Percentiles rank a stretch among this genome's conserved stretches.
phyloP scores from a whole-genome alignment of 2,329 filamentous ascomycete species.

The Aspergillus latus region DNA sequence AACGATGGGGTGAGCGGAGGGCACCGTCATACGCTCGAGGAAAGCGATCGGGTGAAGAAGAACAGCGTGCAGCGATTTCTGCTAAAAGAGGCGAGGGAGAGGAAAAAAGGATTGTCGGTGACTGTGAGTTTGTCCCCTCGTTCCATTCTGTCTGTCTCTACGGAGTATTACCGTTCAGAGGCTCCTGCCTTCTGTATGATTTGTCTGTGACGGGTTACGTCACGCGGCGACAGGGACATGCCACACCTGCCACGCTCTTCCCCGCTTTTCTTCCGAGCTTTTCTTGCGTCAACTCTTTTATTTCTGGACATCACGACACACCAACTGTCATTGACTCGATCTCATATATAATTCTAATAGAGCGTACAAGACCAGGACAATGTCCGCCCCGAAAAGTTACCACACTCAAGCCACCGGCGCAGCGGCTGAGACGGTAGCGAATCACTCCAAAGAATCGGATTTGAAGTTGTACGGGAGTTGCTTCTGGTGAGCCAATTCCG shows the following conservation, averaged over 20 bases:
- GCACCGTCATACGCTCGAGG: conserved; percentile 72
- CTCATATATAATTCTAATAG: conserved; percentile 18
- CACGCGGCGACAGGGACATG: conserved; percentile 4
- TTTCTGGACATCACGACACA: not conserved
- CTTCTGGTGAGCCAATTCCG: conserved; percentile 63
- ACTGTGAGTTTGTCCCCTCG: conserved; percentile 45
- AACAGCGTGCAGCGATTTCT: conserved; percentile 70
- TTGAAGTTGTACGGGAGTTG: conserved; percentile 79
- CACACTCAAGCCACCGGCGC: conserved; percentile 71
- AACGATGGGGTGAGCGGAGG: conserved; percentile 67
- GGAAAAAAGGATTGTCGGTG: conserved; percentile 52
- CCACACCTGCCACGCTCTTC: not conserved
- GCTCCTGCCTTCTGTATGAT: not conserved
- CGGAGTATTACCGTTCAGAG: too few species aligned
- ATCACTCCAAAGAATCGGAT: conserved; percentile 67
- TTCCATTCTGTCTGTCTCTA: not conserved
- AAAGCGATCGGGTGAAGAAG: conserved; percentile 78
- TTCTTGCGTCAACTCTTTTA: not conserved
- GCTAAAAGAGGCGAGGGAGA: conserved; percentile 64
- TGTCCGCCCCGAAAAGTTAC: conserved; percentile 64
- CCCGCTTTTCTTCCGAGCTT: conserved; percentile 7
- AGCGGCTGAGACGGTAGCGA: conserved; percentile 67
- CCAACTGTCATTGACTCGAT: not conserved
- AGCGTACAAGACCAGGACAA: conserved; percentile 31
- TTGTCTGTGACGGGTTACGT: conserved; percentile 14